Percentiles rank a stretch among this genome's conserved stretches.
Conservation (phyloP, 192 early-diverging fungal genomes). For the Entrophospora sp. region DNA sequence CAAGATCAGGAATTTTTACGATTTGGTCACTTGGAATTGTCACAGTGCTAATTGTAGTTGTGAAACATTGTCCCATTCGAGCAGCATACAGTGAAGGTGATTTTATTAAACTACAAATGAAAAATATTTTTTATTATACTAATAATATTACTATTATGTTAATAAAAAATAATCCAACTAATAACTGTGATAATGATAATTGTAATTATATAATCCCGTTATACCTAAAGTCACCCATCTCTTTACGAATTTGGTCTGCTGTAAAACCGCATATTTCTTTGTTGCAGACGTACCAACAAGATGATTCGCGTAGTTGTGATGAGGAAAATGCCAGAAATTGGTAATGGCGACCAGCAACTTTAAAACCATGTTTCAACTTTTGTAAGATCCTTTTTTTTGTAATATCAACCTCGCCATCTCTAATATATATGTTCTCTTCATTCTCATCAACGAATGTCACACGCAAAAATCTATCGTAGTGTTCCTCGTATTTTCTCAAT, state of each 20-base stretch:
- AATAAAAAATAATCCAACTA: background rate
- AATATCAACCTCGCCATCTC: constrained; percentile 31
- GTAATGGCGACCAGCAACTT: constrained; percentile 41
- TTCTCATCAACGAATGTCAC: constrained; percentile 63
- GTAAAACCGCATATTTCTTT: constrained; percentile 37
- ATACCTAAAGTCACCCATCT: constrained; percentile 70
- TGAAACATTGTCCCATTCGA: constrained; percentile 66
- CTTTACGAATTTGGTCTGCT: constrained; percentile 41
- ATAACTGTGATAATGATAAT: background rate
- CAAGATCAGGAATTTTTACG: constrained; percentile 46
- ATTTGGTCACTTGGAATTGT: constrained; percentile 32
- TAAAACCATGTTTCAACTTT: constrained; percentile 40
- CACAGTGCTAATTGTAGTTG: constrained; percentile 46
- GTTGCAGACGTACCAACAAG: constrained; percentile 52
- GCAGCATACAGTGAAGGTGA: constrained; percentile 61
- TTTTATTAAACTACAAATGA: constrained; percentile 7
- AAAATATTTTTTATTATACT: no score
- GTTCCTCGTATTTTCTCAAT: constrained; percentile 42
- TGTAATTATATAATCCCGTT: no score
- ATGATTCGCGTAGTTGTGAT: constrained; percentile 50
- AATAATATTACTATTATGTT: no score
- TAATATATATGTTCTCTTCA: constrained; percentile 27
- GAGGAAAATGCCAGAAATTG: constrained; percentile 57
- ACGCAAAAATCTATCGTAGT: constrained; percentile 53
- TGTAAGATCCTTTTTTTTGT: constrained; percentile 34